phyloP scores from a whole-genome alignment of 352 stramenopile species.

The Ophiocytium majus region DNA sequence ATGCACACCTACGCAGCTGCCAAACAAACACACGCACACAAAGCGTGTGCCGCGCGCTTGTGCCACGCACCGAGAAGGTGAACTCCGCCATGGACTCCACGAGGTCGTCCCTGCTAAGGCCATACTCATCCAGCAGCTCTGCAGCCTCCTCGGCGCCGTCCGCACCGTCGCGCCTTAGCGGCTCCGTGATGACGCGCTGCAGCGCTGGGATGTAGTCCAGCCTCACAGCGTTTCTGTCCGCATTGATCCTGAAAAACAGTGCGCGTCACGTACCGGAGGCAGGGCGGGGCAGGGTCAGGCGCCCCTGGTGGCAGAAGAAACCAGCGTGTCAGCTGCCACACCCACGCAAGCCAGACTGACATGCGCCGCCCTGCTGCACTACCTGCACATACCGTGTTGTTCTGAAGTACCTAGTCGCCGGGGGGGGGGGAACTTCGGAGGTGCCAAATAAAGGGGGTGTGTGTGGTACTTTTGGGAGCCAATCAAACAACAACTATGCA shows the following conservation, averaged over 20 bases:
- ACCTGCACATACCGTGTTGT: no score
- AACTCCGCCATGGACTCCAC: constrained; percentile 72
- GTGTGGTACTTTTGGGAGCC: no score
- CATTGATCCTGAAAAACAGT: background rate
- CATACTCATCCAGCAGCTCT: constrained; percentile 90
- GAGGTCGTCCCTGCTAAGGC: constrained; percentile 92
- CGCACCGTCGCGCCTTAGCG: constrained; percentile 26
- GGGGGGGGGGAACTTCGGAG: no score
- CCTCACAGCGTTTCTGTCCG: constrained; percentile 59
- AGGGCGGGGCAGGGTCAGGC: no score
- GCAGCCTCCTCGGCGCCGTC: constrained; percentile 68
- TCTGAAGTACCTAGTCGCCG: no score
- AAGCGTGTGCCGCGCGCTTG: background rate
- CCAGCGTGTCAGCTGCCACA: no score
- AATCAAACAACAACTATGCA: no score
- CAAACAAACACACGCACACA: background rate
- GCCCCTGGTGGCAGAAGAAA: no score
- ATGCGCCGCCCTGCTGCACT: no score
- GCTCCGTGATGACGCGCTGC: constrained; percentile 28
- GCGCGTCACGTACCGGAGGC: background rate
- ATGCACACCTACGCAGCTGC: no score
- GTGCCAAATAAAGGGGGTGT: no score
- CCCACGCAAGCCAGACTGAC: no score
- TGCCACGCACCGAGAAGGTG: constrained; percentile 37
- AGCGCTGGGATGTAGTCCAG: constrained; percentile 70